These are phyloP conservation scores for Lineolata rhizophorae DNA, from an alignment of 495 filamentous ascomycete genomes.

Conservation along the genomic window DNA sequence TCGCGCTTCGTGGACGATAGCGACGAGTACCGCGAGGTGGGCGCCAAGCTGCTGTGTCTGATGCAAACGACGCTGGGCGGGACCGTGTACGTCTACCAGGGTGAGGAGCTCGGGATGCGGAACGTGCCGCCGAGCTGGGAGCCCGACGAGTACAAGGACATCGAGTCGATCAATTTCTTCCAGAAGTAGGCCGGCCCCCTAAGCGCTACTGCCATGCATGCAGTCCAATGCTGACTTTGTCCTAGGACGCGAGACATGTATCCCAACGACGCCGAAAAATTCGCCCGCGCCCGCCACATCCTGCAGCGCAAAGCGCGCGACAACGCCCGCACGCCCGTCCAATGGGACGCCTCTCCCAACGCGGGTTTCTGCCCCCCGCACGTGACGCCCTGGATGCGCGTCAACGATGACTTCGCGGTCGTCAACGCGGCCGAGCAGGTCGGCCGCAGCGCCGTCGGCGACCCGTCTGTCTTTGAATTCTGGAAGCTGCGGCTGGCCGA, in stretches of 20 bases:
- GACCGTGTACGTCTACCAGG: conserved; percentile 33
- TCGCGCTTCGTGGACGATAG: conserved; percentile 25
- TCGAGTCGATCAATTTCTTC: conserved; percentile 29
- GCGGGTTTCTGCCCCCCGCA: conserved; percentile 15
- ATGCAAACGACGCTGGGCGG: conserved; percentile 28
- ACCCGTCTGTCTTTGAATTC: conserved; percentile 21
- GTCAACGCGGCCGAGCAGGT: conserved; percentile 16
- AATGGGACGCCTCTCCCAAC: conserved; percentile 14
- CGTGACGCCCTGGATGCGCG: conserved; percentile 19
- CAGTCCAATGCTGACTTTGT: background rate
- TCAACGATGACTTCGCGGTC: conserved; percentile 17
- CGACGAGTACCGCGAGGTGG: conserved; percentile 21
- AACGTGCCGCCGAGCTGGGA: conserved; percentile 25
- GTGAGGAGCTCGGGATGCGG: conserved; percentile 34
- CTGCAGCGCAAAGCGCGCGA: conserved; percentile 18
- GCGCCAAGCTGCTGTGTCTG: conserved; percentile 30
- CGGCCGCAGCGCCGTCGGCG: conserved; percentile 3
- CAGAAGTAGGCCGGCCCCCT: conserved; percentile 14
- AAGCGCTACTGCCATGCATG: background rate
- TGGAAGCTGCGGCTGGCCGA: conserved; percentile 21
- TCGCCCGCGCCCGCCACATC: conserved; percentile 8
- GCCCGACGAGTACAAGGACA: conserved; percentile 28
- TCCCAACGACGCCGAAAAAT: conserved; percentile 9
- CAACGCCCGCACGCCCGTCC: conserved; percentile 19
- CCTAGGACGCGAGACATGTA: too few species aligned